Evolutionary conservation across 2,329 filamentous ascomycete genomes (phyloP).

Genomic region (Verticillium albo-atrum): DNA sequence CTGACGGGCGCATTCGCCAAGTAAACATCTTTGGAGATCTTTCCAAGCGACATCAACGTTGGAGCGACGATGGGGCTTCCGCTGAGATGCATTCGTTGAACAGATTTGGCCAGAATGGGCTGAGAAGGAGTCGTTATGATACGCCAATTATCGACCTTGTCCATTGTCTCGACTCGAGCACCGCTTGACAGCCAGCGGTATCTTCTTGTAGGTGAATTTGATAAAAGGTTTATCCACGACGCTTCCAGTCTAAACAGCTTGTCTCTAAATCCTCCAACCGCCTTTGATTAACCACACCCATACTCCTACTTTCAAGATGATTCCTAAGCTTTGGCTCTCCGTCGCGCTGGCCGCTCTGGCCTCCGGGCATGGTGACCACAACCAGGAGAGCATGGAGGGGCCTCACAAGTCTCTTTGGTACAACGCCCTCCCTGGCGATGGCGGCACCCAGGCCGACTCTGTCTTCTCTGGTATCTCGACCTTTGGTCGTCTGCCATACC

Average conservation of each 20-base stretch:
- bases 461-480: constrained; percentile 87
- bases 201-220: not conserved
- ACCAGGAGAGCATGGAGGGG: constrained; percentile 59
- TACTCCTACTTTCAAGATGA: constrained; percentile 16
- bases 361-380: constrained; percentile 54
- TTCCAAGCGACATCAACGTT: not conserved
- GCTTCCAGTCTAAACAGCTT: not conserved
- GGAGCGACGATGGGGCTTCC: not conserved
- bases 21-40: not conserved
- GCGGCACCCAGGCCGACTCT: constrained; percentile 80
- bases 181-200: no score
- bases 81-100: not conserved
- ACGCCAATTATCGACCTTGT: no score
- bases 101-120: not conserved
- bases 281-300: not conserved
- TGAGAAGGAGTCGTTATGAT: not conserved
- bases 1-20: not conserved
- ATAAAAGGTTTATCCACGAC: not conserved
- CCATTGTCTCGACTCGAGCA: not conserved
- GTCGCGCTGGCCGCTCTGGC: constrained; percentile 44
- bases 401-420: constrained; percentile 78
- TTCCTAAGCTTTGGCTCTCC: constrained; percentile 22
- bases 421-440: constrained; percentile 76
- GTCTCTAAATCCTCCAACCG: not conserved
- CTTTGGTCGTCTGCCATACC: constrained; percentile 75